Evolutionary conservation across 2,329 filamentous ascomycete genomes (phyloP).

Genomic region (Cytospora piceicola): DNA sequence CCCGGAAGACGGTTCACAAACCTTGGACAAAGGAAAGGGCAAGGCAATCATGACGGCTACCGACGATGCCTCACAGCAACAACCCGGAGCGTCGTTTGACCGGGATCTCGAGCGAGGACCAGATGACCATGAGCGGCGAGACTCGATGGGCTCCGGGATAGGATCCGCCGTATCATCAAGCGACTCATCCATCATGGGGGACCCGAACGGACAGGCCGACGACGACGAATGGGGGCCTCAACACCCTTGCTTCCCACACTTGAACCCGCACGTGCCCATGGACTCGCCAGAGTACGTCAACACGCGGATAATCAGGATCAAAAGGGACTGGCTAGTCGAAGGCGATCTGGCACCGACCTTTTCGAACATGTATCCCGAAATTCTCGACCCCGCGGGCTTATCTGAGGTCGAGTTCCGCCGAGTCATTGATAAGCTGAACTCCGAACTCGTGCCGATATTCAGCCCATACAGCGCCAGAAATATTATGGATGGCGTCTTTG

Average conservation of each 20-base stretch:
- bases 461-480: conserved; percentile 78
- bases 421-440: conserved; percentile 81
- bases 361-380: conserved; percentile 94
- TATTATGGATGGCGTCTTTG: conserved; percentile 77
- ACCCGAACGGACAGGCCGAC: conserved; percentile 64
- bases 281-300: conserved; percentile 73
- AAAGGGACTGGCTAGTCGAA: conserved; percentile 85
- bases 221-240: conserved; percentile 89
- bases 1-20: conserved; percentile 1
- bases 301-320: conserved; percentile 89
- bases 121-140: conserved; percentile 47
- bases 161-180: conserved; percentile 60
- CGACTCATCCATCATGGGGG: conserved; percentile 65
- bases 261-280: conserved; percentile 86
- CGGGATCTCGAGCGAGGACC: conserved; percentile 60
- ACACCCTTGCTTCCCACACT: conserved; percentile 92
- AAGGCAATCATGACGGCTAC: conserved; percentile 50
- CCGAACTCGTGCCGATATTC: conserved; percentile 75
- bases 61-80: conserved; percentile 39
- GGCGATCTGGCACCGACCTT: conserved; percentile 93
- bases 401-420: conserved; percentile 84
- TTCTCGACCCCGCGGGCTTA: conserved; percentile 81
- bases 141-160: conserved; percentile 56
- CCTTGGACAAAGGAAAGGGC: conserved; percentile 54
- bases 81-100: conserved; percentile 43